Base-by-base conservation (phyloP, 2,329 filamentous ascomycete species). In the Talaromyces sp. region DNA sequence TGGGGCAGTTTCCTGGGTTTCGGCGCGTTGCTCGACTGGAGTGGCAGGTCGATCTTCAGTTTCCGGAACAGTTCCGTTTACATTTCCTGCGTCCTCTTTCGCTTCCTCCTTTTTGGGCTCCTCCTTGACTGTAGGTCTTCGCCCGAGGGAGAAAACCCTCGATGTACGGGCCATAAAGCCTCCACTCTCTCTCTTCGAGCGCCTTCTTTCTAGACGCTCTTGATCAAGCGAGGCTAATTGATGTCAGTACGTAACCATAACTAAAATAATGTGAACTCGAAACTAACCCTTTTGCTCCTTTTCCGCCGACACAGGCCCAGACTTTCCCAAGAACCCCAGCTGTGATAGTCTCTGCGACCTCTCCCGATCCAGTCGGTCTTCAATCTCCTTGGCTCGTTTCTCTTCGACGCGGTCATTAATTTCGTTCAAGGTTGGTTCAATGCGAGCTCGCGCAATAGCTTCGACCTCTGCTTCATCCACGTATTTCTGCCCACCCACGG, bases 381-480 rank as follows among this genome's bases (percentile, higher is more conserved):
- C 84, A 54, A 87, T 81, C 63, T 89, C 83, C 62, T 87, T 83
- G 55, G 88, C 90, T 44, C 85, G 82, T 71, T 92, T 88, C 64
- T 82, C 82, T 70, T 92, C 89, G 0, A 90, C 90, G 70, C 88
- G 90, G 57, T 90, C 87, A 58, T 88, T 87, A 64, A 97, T 95
- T 65, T 96, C 90, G 66, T 96, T 88, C 6, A 97, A 74, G 0
- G 95, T 86, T 4, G 93, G 93, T 72, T 93, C 90, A 17, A 97
- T 84, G 66, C 88, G 86, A 53, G 84, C 85, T 13, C 86, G 84
- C 2, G 93, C 93, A 66, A 96, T 90, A 6, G 85, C 86, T 65
- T 97, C 87, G 17, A 97, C 86, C 55, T 92, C 90, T 5, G 85
- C 81, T 67, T 89, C 86, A 42, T 92, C 85, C 80, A 97, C 87